A percentile compares a stretch with the other conserved stretches of the same genome.
Evolutionary conservation across 306 rosid genomes (phyloP).

Genomic region (Begonia fuchsioides): DNA sequence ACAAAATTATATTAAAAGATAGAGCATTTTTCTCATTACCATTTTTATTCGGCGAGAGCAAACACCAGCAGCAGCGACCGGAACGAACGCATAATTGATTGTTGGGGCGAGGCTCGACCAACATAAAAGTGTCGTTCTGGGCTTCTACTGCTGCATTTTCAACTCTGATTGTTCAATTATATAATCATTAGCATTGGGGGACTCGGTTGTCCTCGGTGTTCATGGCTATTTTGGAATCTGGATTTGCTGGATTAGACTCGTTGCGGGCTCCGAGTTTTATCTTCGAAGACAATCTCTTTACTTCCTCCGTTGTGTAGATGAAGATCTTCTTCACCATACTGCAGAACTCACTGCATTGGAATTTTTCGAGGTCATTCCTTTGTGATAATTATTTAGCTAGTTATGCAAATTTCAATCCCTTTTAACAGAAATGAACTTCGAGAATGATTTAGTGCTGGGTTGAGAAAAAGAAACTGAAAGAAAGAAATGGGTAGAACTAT

Average conservation of each 20-base stretch:
- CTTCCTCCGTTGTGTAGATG: conserved; percentile 83
- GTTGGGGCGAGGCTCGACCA: neutral
- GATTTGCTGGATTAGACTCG: conserved; percentile 43
- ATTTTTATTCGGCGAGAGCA: neutral
- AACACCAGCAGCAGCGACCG: neutral
- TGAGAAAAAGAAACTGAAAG: neutral
- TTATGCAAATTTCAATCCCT: no score
- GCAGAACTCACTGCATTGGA: conserved; percentile 75
- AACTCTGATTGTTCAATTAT: neutral
- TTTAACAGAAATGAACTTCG: no score
- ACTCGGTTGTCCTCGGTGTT: conserved; percentile 69
- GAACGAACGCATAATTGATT: neutral
- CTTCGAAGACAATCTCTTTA: conserved; percentile 85
- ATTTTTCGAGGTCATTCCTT: no score
- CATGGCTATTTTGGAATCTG: conserved; percentile 45
- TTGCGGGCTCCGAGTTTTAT: conserved; percentile 34
- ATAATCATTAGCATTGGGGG: conserved; percentile 33
- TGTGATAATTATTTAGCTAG: no score
- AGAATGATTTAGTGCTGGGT: no score
- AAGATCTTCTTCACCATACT: conserved; percentile 81
- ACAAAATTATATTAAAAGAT: no score
- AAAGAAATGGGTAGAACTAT: neutral
- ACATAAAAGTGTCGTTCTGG: no score
- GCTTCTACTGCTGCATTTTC: neutral
- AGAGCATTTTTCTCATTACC: neutral